phyloP scores from a whole-genome alignment of 805 yeast genomes.

The Wickerhamiella kurtzmanii region DNA sequence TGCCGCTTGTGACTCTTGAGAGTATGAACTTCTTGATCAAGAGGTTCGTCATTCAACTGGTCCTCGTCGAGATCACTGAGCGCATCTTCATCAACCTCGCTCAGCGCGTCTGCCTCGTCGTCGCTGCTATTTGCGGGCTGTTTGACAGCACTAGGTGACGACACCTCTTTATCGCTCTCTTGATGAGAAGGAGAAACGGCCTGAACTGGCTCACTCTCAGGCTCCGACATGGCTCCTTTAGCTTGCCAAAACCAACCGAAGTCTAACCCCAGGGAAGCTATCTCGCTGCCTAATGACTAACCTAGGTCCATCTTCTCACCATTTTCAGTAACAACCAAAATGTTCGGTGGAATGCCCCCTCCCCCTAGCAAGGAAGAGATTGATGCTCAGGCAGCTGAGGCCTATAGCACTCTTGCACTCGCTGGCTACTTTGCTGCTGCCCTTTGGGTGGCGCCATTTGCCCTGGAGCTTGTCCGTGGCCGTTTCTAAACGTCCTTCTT shows the following conservation, averaged over 20 bases:
- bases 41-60: constrained; percentile 23
- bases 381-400: constrained; percentile 21
- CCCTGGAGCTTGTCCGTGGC: constrained; percentile 28
- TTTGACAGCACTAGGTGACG: too few relatives aligned
- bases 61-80: constrained; percentile 16
- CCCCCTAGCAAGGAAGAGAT: constrained; percentile 30
- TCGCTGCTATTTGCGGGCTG: background rate
- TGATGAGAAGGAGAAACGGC: background rate
- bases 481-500: constrained; percentile 21
- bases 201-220: background rate
- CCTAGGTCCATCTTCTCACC: background rate
- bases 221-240: background rate
- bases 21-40: constrained; percentile 29
- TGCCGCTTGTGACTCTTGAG: constrained; percentile 26
- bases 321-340: constrained; percentile 8
- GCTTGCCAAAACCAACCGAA: too few relatives aligned
- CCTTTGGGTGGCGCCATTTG: constrained; percentile 31
- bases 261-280: too few relatives aligned
- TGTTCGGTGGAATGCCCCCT: constrained; percentile 29
- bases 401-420: constrained; percentile 21
- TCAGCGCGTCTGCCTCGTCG: constrained; percentile 1
- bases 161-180: too few relatives aligned
- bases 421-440: constrained; percentile 26
- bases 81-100: constrained; percentile 2
- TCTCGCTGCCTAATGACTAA: background rate